Conservation (phyloP, 2,329 filamentous ascomycete genomes). For the Ceratocystiopsis sp. region DNA sequence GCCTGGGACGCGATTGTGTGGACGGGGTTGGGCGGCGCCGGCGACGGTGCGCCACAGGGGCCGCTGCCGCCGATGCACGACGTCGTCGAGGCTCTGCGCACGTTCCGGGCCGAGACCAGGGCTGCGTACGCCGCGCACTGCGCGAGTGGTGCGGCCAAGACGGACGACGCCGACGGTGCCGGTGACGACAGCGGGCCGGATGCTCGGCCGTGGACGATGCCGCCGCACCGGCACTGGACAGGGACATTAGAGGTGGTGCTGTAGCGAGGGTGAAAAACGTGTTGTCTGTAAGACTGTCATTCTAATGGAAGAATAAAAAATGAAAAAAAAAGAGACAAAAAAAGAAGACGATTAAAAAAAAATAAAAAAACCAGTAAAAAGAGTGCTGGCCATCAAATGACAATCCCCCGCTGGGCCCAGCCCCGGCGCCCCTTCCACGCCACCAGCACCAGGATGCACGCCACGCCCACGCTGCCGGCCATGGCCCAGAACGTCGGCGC, state of each 20-base stretch:
- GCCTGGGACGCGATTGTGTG: constrained; percentile 36
- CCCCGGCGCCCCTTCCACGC: constrained; percentile 67
- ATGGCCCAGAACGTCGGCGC: constrained; percentile 73
- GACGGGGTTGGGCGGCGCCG: neutral
- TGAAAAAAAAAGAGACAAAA: too few species aligned
- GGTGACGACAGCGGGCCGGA: too few species aligned
- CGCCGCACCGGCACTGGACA: constrained; percentile 20
- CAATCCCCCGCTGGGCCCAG: constrained; percentile 62
- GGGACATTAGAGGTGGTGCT: constrained; percentile 18
- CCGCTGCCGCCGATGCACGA: constrained; percentile 20
- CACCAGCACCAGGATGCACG: constrained; percentile 52
- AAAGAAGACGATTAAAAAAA: too few species aligned
- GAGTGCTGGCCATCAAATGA: constrained; percentile 24
- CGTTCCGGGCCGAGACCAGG: constrained; percentile 19
- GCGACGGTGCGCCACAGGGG: constrained; percentile 13
- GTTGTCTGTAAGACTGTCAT: too few species aligned
- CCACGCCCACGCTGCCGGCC: constrained; percentile 61
- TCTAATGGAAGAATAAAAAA: too few species aligned
- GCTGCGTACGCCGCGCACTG: constrained; percentile 11
- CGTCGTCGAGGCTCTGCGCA: constrained; percentile 24
- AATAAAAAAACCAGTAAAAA: too few species aligned
- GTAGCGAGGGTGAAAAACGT: too few species aligned
- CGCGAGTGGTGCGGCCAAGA: neutral
- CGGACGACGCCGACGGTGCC: too few species aligned
- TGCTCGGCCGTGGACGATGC: too few species aligned